phyloP scores from a whole-genome alignment of 1,284 basidiomycete genomes.

The Sporisorium sorghi region DNA sequence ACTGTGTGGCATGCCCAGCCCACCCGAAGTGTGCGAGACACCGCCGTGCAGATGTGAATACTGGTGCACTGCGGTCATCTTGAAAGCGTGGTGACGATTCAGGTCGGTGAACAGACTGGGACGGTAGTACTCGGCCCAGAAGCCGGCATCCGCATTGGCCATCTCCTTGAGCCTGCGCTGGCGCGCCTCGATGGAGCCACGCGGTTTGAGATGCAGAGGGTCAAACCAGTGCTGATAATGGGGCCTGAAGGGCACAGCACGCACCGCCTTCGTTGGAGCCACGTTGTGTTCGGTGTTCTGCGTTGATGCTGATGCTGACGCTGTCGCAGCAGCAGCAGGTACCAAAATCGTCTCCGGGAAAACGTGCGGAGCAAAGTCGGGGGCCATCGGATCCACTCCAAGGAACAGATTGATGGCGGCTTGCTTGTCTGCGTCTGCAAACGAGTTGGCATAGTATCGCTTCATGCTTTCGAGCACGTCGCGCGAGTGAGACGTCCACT shows the following conservation, averaged over 20 bases:
- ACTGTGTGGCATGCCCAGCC: slow-evolving; percentile 37
- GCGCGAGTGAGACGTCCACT: slow-evolving; percentile 97
- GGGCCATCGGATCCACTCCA: slow-evolving; percentile 74
- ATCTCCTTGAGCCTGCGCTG: slow-evolving; percentile 52
- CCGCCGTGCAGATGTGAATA: slow-evolving; percentile 29
- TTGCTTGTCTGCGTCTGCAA: slow-evolving; percentile 92
- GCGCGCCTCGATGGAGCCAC: slow-evolving; percentile 41
- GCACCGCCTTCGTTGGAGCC: slow-evolving; percentile 7
- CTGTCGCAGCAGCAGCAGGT: slow-evolving; percentile 1
- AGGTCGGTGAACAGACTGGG: slow-evolving; percentile 67
- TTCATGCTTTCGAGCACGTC: slow-evolving; percentile 97
- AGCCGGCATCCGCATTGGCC: slow-evolving; percentile 57
- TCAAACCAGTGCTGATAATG: slow-evolving; percentile 61
- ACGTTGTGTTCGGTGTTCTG: neutral
- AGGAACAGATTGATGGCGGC: slow-evolving; percentile 96
- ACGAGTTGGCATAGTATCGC: slow-evolving; percentile 94
- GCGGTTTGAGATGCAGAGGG: slow-evolving; percentile 46
- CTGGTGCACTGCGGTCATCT: slow-evolving; percentile 68
- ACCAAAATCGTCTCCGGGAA: slow-evolving; percentile 31
- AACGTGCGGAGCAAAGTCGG: slow-evolving; percentile 39
- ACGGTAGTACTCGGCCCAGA: slow-evolving; percentile 68
- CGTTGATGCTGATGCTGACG: neutral
- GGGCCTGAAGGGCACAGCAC: slow-evolving; percentile 38
- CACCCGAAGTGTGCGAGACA: slow-evolving; percentile 23
- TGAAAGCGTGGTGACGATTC: slow-evolving; percentile 67